Evolutionary conservation across 352 stramenopile genomes (phyloP).

Genomic region (Blastocystis sp.): DNA sequence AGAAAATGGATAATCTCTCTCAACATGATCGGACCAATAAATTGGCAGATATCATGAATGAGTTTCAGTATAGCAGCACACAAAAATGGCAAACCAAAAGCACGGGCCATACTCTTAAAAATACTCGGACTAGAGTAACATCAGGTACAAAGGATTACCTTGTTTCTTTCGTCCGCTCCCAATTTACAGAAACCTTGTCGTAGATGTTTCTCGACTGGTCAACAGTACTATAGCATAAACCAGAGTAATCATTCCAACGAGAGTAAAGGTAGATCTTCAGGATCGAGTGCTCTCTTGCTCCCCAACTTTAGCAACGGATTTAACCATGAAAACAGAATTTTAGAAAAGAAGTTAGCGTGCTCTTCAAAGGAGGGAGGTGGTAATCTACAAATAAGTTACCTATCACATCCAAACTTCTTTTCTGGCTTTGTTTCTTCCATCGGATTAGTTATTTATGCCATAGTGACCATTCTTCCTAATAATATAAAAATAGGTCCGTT

Average conservation of each 20-base stretch:
- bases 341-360: slow-evolving; percentile 64
- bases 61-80: slow-evolving; percentile 80
- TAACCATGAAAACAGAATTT: slow-evolving; percentile 78
- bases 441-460: background rate
- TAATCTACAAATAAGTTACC: background rate
- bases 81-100: slow-evolving; percentile 82
- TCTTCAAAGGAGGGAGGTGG: slow-evolving; percentile 56
- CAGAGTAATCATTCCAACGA: slow-evolving; percentile 69
- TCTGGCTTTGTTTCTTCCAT: background rate
- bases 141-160: background rate
- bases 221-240: slow-evolving; percentile 63
- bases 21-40: slow-evolving; percentile 79
- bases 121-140: slow-evolving; percentile 8
- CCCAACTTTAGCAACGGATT: slow-evolving; percentile 78
- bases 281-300: slow-evolving; percentile 73
- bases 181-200: background rate
- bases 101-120: slow-evolving; percentile 40
- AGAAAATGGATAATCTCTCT: slow-evolving; percentile 74
- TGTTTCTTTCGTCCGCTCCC: slow-evolving; percentile 52
- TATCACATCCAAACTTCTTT: background rate
- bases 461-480: background rate
- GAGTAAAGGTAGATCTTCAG: slow-evolving; percentile 77
- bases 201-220: background rate
- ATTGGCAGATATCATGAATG: slow-evolving; percentile 80
- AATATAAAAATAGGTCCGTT: background rate